Conservation (phyloP, 768 basidiomycete species). For the Psilocybe cyanescens region DNA sequence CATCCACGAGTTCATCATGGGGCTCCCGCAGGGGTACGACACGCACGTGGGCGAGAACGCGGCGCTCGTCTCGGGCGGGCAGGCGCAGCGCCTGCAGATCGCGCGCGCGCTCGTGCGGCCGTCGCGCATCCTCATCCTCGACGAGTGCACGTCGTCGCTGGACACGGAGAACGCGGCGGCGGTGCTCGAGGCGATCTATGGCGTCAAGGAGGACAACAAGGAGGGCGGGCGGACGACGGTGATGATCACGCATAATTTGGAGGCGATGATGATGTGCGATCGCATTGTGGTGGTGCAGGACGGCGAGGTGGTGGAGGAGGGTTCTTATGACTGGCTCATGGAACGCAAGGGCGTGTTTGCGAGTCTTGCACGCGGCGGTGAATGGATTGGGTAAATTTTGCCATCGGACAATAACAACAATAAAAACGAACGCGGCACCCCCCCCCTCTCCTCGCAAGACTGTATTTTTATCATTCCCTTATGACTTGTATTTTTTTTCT, state of each 20-base stretch:
- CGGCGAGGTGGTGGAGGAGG: conserved; percentile 81
- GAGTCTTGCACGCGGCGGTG: conserved; percentile 77
- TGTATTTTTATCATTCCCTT: conserved; percentile 1
- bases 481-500: not conserved
- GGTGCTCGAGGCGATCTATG: conserved; percentile 76
- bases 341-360: conserved; percentile 59
- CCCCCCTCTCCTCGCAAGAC: not conserved
- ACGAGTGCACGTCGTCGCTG: conserved; percentile 94
- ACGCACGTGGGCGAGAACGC: conserved; percentile 92
- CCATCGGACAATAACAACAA: no score
- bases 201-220: conserved; percentile 44
- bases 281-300: conserved; percentile 80
- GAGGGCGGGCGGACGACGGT: conserved; percentile 70
- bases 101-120: conserved; percentile 86
- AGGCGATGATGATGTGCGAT: conserved; percentile 92
- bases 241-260: conserved; percentile 92
- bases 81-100: conserved; percentile 92
- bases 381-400: conserved; percentile 38
- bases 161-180: conserved; percentile 84
- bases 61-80: conserved; percentile 89
- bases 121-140: conserved; percentile 77
- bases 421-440: no score
- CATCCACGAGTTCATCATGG: conserved; percentile 85
- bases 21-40: conserved; percentile 83
- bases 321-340: conserved; percentile 74